A percentile compares a stretch with the other conserved stretches of the same genome.
These are phyloP conservation scores for Udeniomyces megalosporus DNA, from an alignment of 768 basidiomycete genomes.

Conservation along the genomic window DNA sequence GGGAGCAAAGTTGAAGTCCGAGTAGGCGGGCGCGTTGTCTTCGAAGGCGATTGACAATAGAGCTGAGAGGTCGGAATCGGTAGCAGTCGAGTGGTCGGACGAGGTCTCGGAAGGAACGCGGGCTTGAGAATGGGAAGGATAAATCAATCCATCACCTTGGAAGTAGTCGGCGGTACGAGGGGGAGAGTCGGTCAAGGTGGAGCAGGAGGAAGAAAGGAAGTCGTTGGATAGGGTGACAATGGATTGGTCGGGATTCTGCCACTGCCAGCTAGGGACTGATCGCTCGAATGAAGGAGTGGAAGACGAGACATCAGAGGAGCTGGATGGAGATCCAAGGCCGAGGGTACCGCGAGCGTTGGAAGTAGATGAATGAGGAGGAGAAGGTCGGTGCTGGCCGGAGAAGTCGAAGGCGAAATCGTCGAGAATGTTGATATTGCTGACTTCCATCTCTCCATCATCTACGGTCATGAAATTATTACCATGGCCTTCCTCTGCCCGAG, in stretches of 20 bases:
- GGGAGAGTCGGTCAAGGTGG: background rate
- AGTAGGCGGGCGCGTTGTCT: background rate
- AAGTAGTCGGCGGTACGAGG: background rate
- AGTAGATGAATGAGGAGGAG: too few species aligned
- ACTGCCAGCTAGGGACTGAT: background rate
- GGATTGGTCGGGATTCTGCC: background rate
- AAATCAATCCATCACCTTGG: background rate
- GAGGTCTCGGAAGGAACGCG: background rate
- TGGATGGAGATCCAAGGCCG: too few species aligned
- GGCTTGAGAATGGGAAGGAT: background rate
- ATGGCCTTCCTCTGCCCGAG: background rate
- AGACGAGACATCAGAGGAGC: too few species aligned
- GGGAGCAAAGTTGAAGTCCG: background rate
- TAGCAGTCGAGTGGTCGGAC: background rate
- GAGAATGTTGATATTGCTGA: too few species aligned
- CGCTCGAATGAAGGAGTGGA: background rate
- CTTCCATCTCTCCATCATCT: too few species aligned
- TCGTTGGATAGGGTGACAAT: too few species aligned
- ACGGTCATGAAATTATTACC: background rate
- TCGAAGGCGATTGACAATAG: constrained; percentile 8
- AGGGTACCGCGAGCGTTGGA: too few species aligned
- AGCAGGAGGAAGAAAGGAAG: background rate
- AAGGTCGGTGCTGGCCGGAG: too few species aligned
- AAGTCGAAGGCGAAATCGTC: too few species aligned
- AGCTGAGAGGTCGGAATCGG: background rate